These are phyloP conservation scores for Solanum hybrid DNA, from an alignment of 305 asterid genomes.

Conservation along the genomic window DNA sequence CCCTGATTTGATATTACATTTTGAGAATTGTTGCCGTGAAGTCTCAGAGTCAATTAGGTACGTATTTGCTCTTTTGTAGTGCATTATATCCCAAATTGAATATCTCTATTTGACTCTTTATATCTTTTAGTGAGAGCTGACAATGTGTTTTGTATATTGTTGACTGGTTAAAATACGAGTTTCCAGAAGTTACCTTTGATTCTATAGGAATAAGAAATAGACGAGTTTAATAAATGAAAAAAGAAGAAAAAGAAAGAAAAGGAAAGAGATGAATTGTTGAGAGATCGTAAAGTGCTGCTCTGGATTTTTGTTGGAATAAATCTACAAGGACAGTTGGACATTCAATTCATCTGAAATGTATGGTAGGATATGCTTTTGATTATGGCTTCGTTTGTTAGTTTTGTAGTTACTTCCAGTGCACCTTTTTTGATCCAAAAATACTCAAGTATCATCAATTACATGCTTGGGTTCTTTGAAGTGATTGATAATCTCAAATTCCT, in stretches of 20 bases:
- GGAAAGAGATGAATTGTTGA: background rate
- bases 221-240: background rate
- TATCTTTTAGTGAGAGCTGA: background rate
- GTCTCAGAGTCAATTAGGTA: constrained; percentile 88
- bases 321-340: background rate
- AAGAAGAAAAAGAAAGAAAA: background rate
- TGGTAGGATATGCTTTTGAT: background rate
- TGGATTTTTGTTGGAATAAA: background rate
- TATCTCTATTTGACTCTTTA: background rate
- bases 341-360: background rate
- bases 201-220: background rate
- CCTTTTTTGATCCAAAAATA: background rate
- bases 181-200: background rate
- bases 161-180: background rate
- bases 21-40: constrained; percentile 79
- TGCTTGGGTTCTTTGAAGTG: background rate
- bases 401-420: background rate
- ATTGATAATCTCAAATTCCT: background rate
- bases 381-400: background rate
- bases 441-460: background rate
- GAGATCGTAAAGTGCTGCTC: background rate
- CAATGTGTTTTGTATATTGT: background rate
- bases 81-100: background rate
- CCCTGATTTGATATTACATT: constrained; percentile 72
- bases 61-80: background rate